Evolutionary conservation across 2,329 filamentous ascomycete genomes (phyloP).

Genomic region (Calonectria pteridis): DNA sequence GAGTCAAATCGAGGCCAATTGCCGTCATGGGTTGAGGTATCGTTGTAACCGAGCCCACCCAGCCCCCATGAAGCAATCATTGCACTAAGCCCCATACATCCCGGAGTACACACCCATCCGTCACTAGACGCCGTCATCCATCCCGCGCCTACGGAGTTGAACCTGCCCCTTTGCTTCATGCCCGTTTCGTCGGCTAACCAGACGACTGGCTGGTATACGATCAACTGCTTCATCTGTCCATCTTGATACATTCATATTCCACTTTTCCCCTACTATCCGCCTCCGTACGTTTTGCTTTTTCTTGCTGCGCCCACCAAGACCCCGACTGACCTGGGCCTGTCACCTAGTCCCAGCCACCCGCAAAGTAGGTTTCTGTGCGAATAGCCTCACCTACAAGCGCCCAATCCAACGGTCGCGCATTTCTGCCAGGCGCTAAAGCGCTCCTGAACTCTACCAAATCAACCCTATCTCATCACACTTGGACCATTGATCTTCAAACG

Average conservation of each 20-base stretch:
- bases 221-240: not conserved
- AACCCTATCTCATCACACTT: not conserved
- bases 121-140: not conserved
- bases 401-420: conserved; percentile 5
- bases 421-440: conserved; percentile 1
- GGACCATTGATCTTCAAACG: not conserved
- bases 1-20: not conserved
- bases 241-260: not conserved
- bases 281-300: not conserved
- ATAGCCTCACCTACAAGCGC: conserved; percentile 15
- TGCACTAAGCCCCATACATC: conserved; percentile 6
- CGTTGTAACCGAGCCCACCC: not conserved
- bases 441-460: not conserved
- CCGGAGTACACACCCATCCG: conserved; percentile 1
- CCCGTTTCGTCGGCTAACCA: not conserved
- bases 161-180: conserved; percentile 5
- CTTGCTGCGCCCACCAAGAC: not conserved
- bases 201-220: not conserved
- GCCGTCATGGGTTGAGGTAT: not conserved
- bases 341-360: not conserved
- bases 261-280: not conserved
- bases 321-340: not conserved
- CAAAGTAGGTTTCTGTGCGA: not conserved
- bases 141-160: not conserved
- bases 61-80: not conserved